Evolutionary conservation across 164 flowering plant genomes (phyloP).

Genomic region (Nelumbo lutea): DNA sequence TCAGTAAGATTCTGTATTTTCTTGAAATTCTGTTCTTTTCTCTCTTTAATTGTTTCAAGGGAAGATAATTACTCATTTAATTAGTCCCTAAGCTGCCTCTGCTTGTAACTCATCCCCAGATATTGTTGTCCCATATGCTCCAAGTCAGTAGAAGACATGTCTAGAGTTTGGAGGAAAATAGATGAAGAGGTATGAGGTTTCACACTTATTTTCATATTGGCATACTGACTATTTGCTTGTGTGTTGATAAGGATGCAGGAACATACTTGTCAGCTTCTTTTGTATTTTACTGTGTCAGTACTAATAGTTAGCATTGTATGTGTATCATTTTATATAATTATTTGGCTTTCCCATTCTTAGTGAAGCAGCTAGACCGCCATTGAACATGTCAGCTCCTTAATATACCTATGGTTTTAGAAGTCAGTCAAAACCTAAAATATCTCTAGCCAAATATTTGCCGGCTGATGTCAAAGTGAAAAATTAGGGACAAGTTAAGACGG

Average conservation of each 20-base stretch:
- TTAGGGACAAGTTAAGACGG: too few species aligned
- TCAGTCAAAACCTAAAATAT: too few species aligned
- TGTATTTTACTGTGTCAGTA: neutral
- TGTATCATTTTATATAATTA: neutral
- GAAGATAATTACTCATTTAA: neutral
- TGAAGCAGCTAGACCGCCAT: neutral
- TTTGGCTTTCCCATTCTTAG: neutral
- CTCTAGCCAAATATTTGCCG: too few species aligned
- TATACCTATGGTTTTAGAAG: neutral
- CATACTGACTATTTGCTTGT: neutral
- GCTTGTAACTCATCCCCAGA: constrained; percentile 28
- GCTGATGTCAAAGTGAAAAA: too few species aligned
- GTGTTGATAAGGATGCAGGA: neutral
- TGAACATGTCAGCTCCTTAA: neutral
- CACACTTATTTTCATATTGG: neutral
- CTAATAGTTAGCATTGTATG: neutral
- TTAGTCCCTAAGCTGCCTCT: neutral
- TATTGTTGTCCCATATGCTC: constrained; percentile 92
- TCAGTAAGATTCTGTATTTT: constrained; percentile 41
- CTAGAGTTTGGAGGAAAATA: constrained; percentile 63
- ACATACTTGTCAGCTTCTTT: neutral
- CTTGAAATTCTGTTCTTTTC: neutral
- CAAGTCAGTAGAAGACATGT: constrained; percentile 78
- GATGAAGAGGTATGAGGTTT: constrained; percentile 72
- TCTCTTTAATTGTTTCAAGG: neutral